Evolutionary conservation across 2,329 filamentous ascomycete species (phyloP).

Genomic region (Hypoxylon rubiginosum): DNA sequence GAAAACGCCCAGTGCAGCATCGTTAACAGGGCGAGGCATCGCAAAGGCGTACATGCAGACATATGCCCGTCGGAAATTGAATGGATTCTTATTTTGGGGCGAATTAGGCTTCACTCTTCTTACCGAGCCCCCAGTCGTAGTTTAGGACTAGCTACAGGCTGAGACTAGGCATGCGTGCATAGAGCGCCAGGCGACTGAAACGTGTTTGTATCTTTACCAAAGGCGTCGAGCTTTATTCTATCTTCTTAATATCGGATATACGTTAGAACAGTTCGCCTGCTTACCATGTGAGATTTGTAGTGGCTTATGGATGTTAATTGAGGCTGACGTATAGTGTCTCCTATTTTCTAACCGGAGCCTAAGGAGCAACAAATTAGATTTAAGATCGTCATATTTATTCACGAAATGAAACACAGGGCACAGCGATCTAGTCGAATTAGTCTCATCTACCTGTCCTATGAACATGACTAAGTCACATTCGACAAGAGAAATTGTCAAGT

Average conservation of each 20-base stretch:
- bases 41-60: conserved; percentile 25
- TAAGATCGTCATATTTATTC: no score
- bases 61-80: conserved; percentile 18
- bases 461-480: no score
- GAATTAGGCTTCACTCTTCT: conserved; percentile 17
- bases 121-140: conserved; percentile 8
- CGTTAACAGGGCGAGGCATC: conserved; percentile 22
- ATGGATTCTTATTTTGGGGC: conserved; percentile 15
- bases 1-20: conserved; percentile 25
- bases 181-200: conserved; percentile 27
- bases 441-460: no score
- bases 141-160: conserved; percentile 6
- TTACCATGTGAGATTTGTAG: not conserved
- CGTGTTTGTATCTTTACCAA: not conserved
- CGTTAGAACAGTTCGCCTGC: not conserved
- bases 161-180: conserved; percentile 13
- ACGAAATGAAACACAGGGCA: no score
- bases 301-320: not conserved
- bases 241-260: not conserved
- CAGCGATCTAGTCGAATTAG: no score
- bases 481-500: no score
- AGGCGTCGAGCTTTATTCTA: not conserved
- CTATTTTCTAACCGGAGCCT: no score
- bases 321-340: no score
- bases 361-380: no score